Evolutionary conservation across 805 yeast genomes (phyloP).

Genomic region (Zygosaccharomyces kombuchaensis): DNA sequence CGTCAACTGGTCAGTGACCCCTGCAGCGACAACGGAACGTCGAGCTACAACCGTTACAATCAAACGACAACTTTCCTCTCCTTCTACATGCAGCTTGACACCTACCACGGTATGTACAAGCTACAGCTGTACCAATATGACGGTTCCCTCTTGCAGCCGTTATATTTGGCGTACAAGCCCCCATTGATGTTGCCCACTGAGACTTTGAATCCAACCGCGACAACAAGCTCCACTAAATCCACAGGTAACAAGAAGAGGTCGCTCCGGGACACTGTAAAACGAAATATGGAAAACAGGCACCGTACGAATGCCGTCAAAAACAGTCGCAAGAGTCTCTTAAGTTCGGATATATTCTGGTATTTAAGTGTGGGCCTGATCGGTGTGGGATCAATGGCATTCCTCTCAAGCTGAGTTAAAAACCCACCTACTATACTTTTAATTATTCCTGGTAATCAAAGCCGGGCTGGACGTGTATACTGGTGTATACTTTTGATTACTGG

Average conservation of each 20-base stretch:
- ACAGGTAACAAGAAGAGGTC: conserved; percentile 36
- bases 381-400: conserved; percentile 28
- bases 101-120: conserved; percentile 78
- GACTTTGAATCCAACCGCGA: conserved; percentile 81
- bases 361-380: conserved; percentile 26
- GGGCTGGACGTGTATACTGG: conserved; percentile 7
- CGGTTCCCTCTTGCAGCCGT: conserved; percentile 78
- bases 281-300: conserved; percentile 74
- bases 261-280: conserved; percentile 47
- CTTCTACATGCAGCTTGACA: conserved; percentile 59
- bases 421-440: not conserved
- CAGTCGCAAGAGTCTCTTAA: conserved; percentile 13
- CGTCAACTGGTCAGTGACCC: conserved; percentile 88
- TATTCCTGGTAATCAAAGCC: conserved; percentile 3
- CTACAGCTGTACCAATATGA: conserved; percentile 71
- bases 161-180: conserved; percentile 88
- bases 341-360: conserved; percentile 26
- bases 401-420: conserved; percentile 14
- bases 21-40: conserved; percentile 58
- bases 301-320: conserved; percentile 63
- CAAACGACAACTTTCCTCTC: conserved; percentile 59
- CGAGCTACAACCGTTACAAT: conserved; percentile 66
- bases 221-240: conserved; percentile 36
- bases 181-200: conserved; percentile 94
- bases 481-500: conserved; percentile 2